phyloP scores from a whole-genome alignment of 805 yeast genomes.

The Yarrowia porcina region DNA sequence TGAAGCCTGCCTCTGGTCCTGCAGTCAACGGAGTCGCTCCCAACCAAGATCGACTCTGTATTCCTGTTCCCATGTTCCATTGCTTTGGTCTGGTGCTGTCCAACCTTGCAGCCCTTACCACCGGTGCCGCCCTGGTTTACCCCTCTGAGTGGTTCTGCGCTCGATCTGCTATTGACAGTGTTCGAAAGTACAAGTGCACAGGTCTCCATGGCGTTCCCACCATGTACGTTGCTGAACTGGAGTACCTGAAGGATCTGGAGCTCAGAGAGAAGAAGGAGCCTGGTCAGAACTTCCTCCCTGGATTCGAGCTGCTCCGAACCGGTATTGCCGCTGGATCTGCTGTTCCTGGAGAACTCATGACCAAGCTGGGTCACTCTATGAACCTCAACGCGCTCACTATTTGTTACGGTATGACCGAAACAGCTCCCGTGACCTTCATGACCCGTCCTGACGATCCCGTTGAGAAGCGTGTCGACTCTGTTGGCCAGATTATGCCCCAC shows the following conservation, averaged over 20 bases:
- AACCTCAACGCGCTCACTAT: constrained; percentile 34
- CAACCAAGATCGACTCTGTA: constrained; percentile 34
- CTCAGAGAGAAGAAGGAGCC: constrained; percentile 25
- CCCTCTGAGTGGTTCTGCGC: constrained; percentile 35
- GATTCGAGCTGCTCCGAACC: constrained; percentile 33
- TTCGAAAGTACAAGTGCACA: constrained; percentile 33
- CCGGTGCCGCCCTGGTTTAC: constrained; percentile 34
- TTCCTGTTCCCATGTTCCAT: constrained; percentile 38
- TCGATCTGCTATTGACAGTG: constrained; percentile 30
- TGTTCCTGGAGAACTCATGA: constrained; percentile 37
- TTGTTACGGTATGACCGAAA: constrained; percentile 39
- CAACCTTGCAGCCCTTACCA: constrained; percentile 32
- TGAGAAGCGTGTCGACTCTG: constrained; percentile 33
- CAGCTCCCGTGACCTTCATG: constrained; percentile 37
- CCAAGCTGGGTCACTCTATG: constrained; percentile 28
- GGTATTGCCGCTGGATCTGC: constrained; percentile 39
- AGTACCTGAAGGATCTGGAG: constrained; percentile 29
- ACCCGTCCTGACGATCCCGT: constrained; percentile 33
- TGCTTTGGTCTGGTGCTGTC: constrained; percentile 38
- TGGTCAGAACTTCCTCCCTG: constrained; percentile 18
- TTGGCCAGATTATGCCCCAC: constrained; percentile 36
- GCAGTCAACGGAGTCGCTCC: constrained; percentile 29
- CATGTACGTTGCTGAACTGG: constrained; percentile 37
- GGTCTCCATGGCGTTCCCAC: constrained; percentile 37
- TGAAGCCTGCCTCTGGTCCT: constrained; percentile 29